Evolutionary conservation across 2,329 filamentous ascomycete species (phyloP), one percentile per base, ranked within the genome.

Genomic region (Xylaria hypoxylon): DNA sequence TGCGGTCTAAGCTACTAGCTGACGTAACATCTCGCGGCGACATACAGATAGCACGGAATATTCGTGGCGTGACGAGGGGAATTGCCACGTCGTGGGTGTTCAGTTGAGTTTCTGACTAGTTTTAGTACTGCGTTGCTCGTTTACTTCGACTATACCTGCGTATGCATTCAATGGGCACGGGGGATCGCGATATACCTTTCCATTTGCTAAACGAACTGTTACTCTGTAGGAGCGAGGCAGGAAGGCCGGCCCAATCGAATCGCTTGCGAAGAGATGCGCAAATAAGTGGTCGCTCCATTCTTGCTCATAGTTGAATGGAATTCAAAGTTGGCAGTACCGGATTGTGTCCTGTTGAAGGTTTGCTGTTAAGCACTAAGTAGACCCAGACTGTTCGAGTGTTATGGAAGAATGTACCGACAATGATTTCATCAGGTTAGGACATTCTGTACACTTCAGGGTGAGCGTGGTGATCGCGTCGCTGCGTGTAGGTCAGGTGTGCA

Each of bases 51-150:
- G 80, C 76, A 26, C 78, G 79, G 53, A 83, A 78, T 6, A 74
- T 59, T 10, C 71, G 66, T 22, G 57, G 67, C 8, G 67, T 40
- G 8, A 51, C 57, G 22, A 83, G 60, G 3, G 76, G 76, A 42
- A 87, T 76, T 15, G 80, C 80, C 33, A 86, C 70, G 68, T 87
- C 85, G 67, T 86, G 81, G 2, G 77, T 79, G 17, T 76, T 71
- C 2, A 86, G 74, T 17, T 72, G 75, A 3, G 73, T 70, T 72
- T 85, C 84, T 86, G 52, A 77, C 76, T 76, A 70, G 31, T 22
- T 22, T 71, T 24, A 70, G 69, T 45, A 62, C 19, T 26, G 19
- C 11, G 74, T 22, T 17, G 7, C 44, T 55, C 19, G 31, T 19
- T 2, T 59, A 19, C 28, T 28, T 19, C n/a, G 11, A 38, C n/a